phyloP scores from a whole-genome alignment of 2,329 filamentous ascomycete genomes.

The Fonsecaea nubica region DNA sequence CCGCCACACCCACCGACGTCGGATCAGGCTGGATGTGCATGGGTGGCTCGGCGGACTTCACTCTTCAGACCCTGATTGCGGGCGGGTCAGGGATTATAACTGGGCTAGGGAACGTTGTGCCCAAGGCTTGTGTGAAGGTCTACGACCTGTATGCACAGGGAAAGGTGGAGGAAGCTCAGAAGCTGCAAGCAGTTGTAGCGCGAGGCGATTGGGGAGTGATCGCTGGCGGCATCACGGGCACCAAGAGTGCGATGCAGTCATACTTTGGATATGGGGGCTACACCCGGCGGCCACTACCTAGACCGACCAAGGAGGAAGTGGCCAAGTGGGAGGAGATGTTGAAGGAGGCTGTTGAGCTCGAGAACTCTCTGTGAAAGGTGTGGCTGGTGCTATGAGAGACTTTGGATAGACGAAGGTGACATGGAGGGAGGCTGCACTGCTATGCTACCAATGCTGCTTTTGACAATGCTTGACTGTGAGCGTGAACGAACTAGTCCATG shows the following conservation, averaged over 20 bases:
- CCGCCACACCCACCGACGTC: conserved; percentile 49
- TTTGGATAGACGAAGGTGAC: not conserved
- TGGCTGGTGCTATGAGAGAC: not conserved
- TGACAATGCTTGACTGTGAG: not conserved
- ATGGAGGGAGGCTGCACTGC: not conserved
- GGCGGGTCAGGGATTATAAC: conserved; percentile 75
- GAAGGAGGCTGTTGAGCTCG: conserved; percentile 48
- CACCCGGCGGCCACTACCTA: conserved; percentile 63
- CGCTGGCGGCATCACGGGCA: conserved; percentile 71
- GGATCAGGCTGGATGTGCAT: conserved; percentile 73
- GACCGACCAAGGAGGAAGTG: conserved; percentile 49
- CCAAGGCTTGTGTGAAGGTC: conserved; percentile 68
- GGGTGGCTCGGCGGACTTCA: conserved; percentile 77
- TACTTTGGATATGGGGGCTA: conserved; percentile 71
- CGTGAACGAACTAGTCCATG: not conserved
- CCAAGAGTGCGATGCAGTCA: conserved; percentile 68
- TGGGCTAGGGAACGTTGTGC: conserved; percentile 73
- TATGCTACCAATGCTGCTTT: not conserved
- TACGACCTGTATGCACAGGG: conserved; percentile 67
- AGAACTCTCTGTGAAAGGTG: conserved; percentile 40
- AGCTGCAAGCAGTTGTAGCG: conserved; percentile 70
- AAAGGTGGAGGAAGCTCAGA: conserved; percentile 64
- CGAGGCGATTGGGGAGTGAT: conserved; percentile 73
- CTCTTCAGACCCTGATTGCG: conserved; percentile 71
- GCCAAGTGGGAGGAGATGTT: conserved; percentile 47